A percentile compares a stretch with the other conserved stretches of the same genome.
Evolutionary conservation across 1,139 yeast genomes (phyloP).

Genomic region (Yamadazyma taylorii): DNA sequence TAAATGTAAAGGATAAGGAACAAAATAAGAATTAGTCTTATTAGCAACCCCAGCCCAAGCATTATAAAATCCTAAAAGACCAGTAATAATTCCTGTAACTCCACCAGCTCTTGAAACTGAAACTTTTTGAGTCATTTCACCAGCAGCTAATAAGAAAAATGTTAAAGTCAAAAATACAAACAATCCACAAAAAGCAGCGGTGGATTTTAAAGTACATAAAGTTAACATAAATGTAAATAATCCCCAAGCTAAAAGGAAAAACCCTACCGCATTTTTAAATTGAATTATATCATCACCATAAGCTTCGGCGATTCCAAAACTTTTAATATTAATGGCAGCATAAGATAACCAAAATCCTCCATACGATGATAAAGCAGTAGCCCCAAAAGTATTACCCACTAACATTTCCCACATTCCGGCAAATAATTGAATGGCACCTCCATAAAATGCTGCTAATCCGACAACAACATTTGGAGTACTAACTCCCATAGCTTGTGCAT

Average conservation of each 20-base stretch:
- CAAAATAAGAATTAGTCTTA: conserved; percentile 29
- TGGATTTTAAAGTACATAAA: conserved; percentile 43
- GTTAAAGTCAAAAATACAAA: conserved; percentile 39
- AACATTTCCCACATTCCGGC: conserved; percentile 56
- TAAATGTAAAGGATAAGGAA: conserved; percentile 24
- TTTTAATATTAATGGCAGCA: conserved; percentile 33
- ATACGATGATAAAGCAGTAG: conserved; percentile 41
- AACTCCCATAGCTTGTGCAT: conserved; percentile 44
- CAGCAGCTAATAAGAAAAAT: conserved; percentile 43
- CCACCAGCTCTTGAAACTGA: conserved; percentile 43
- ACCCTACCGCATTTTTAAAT: conserved; percentile 38
- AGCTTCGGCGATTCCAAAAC: conserved; percentile 58
- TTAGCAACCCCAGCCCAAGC: conserved; percentile 38
- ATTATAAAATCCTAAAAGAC: conserved; percentile 43
- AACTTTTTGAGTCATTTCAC: conserved; percentile 34
- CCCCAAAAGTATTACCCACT: conserved; percentile 42
- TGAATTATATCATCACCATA: conserved; percentile 42
- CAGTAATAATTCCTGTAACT: conserved; percentile 40
- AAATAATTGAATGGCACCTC: conserved; percentile 47
- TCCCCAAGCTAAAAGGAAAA: conserved; percentile 47
- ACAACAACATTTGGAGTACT: conserved; percentile 38
- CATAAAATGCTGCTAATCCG: conserved; percentile 44
- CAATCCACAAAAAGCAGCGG: conserved; percentile 38
- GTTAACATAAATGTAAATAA: conserved; percentile 43
- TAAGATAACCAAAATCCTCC: conserved; percentile 46